Percentiles rank a stretch among this genome's conserved stretches.
These are phyloP conservation scores for Pythium aristosporum DNA, from an alignment of 352 stramenopile genomes.

Conservation along the genomic window DNA sequence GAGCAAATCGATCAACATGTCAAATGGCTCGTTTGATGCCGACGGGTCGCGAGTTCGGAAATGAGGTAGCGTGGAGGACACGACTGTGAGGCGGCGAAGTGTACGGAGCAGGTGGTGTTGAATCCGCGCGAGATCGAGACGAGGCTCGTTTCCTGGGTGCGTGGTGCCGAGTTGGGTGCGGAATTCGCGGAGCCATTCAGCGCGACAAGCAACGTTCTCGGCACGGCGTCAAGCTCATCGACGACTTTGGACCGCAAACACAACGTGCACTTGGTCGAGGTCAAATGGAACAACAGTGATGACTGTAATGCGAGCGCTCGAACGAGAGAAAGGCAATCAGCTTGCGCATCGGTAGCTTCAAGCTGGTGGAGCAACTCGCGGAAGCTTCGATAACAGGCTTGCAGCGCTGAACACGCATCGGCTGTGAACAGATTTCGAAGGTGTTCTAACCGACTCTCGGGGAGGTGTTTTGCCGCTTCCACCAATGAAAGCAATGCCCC, in stretches of 20 bases:
- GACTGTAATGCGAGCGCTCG: not conserved
- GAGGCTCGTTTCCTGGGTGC: not conserved
- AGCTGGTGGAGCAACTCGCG: not conserved
- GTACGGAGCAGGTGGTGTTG: slow-evolving; percentile 4
- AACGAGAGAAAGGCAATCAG: not conserved
- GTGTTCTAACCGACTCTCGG: not conserved
- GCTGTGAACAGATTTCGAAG: slow-evolving; percentile 1
- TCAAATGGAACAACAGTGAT: slow-evolving; percentile 9
- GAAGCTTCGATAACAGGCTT: slow-evolving; percentile 2
- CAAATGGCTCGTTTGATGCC: not conserved
- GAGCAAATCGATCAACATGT: slow-evolving; percentile 8
- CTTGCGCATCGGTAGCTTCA: not conserved
- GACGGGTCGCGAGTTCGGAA: not conserved
- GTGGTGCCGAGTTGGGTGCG: not conserved
- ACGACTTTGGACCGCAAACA: slow-evolving; percentile 2
- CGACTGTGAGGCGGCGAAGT: slow-evolving; percentile 8
- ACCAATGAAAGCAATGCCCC: slow-evolving; percentile 2
- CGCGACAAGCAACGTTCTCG: not conserved
- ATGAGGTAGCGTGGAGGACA: not conserved
- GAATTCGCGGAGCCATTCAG: not conserved
- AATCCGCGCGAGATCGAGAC: not conserved
- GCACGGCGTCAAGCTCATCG: not conserved
- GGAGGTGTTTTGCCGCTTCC: not conserved
- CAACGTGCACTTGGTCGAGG: slow-evolving; percentile 6
- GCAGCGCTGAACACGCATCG: slow-evolving; percentile 3